Conservation (phyloP, 2,329 filamentous ascomycete species). For the Laburnicola sp. region DNA sequence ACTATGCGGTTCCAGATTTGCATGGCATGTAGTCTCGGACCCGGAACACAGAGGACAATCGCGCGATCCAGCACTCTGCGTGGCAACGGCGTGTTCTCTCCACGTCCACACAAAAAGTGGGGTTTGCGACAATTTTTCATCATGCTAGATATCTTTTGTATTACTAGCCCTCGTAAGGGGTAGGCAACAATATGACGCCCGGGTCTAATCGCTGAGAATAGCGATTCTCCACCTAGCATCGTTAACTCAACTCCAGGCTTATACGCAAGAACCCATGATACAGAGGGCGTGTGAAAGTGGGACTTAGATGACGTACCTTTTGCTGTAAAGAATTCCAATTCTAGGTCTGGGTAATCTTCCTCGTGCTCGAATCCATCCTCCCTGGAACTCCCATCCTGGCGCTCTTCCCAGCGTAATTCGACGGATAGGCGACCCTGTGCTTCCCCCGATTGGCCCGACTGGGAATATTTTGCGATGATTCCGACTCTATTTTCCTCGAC, state of each 20-base stretch:
- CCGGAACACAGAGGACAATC: slow-evolving; percentile 17
- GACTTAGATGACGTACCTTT: slow-evolving; percentile 29
- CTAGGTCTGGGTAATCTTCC: slow-evolving; percentile 37
- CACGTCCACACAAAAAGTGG: slow-evolving; percentile 35
- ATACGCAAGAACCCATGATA: neutral
- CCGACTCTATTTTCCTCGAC: slow-evolving; percentile 29
- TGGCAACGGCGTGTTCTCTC: slow-evolving; percentile 29
- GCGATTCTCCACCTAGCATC: slow-evolving; percentile 35
- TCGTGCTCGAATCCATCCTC: slow-evolving; percentile 26
- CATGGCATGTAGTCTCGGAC: slow-evolving; percentile 29
- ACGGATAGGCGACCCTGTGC: slow-evolving; percentile 41
- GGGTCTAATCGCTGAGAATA: slow-evolving; percentile 41
- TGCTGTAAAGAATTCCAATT: slow-evolving; percentile 43
- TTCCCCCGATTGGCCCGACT: slow-evolving; percentile 12
- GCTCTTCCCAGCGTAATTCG: slow-evolving; percentile 37
- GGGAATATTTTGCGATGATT: slow-evolving; percentile 36
- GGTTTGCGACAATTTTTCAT: slow-evolving; percentile 36
- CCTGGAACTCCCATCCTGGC: slow-evolving; percentile 21
- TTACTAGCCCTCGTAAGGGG: slow-evolving; percentile 32
- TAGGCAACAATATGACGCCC: slow-evolving; percentile 37
- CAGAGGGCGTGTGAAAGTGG: neutral
- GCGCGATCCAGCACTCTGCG: slow-evolving; percentile 37
- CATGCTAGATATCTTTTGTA: slow-evolving; percentile 30
- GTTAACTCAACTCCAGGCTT: slow-evolving; percentile 18
- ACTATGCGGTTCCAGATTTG: slow-evolving; percentile 43